Evolutionary conservation across 176 grass and related monocot genomes (phyloP).

Genomic region (Sorghum bicolor): Sorghum_bicolor_NCBIv3 NC_012874.2:8665001-8665500

Average conservation of each 20-base stretch:
- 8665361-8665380: slow-evolving; percentile 51
- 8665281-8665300: slow-evolving; percentile 50
- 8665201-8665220: slow-evolving; percentile 27
- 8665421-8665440: slow-evolving; percentile 24
- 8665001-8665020: slow-evolving; percentile 95
- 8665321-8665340: slow-evolving; percentile 41
- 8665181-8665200: slow-evolving; percentile 2
- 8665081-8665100: slow-evolving; percentile 31
- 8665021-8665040: slow-evolving; percentile 82
- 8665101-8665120: slow-evolving; percentile 38
- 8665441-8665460: neutral
- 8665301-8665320: slow-evolving; percentile 33
- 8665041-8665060: slow-evolving; percentile 71
- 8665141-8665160: slow-evolving; percentile 74
- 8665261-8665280: slow-evolving; percentile 41
- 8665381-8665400: slow-evolving; percentile 76
- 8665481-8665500: neutral
- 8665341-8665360: slow-evolving; percentile 66
- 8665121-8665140: slow-evolving; percentile 17
- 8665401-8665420: slow-evolving; percentile 19
- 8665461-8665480: neutral
- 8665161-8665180: slow-evolving; percentile 37
- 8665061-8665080: slow-evolving; percentile 68
- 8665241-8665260: slow-evolving; percentile 14
- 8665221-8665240: slow-evolving; percentile 38